phyloP scores from a whole-genome alignment of 768 basidiomycete species.

The Mycena sanguinolenta region DNA sequence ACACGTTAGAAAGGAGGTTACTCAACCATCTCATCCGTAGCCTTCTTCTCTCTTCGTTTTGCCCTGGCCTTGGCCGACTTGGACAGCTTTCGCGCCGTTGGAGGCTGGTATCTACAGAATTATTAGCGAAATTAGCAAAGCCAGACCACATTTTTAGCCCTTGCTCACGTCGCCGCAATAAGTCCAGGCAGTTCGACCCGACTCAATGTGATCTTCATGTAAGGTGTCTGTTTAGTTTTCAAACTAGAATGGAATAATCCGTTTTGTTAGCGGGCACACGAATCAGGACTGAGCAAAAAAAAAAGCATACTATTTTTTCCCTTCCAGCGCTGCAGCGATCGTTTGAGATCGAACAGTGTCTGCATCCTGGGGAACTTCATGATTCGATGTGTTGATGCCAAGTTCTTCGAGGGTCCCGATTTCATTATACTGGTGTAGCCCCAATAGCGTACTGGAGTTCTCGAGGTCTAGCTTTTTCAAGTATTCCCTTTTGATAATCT shows the following conservation, averaged over 20 bases:
- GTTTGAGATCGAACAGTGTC: conserved; percentile 47
- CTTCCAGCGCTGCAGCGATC: conserved; percentile 62
- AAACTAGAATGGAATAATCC: conserved; percentile 58
- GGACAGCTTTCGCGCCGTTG: conserved; percentile 64
- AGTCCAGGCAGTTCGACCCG: conserved; percentile 56
- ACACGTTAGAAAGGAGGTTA: background rate
- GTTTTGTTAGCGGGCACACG: conserved; percentile 8
- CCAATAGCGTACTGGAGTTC: conserved; percentile 56
- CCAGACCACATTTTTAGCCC: background rate
- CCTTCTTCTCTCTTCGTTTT: conserved; percentile 49
- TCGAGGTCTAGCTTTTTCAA: conserved; percentile 63
- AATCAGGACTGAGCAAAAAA: conserved; percentile 30
- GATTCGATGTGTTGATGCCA: conserved; percentile 36
- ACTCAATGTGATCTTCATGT: conserved; percentile 79
- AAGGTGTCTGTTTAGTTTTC: conserved; percentile 70
- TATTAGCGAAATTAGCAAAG: background rate
- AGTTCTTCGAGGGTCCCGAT: conserved; percentile 68
- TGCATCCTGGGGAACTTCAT: conserved; percentile 31
- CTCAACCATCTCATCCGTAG: conserved; percentile 5
- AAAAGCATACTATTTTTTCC: conserved; percentile 69
- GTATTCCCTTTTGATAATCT: conserved; percentile 89
- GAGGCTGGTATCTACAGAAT: conserved; percentile 67
- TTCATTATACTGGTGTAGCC: conserved; percentile 85
- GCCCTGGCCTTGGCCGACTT: conserved; percentile 70
- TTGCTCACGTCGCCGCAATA: conserved; percentile 67